Percentiles rank a stretch among this genome's conserved stretches.
phyloP scores from a whole-genome alignment of 2,329 filamentous ascomycete species.

The Zasmidium cellare region DNA sequence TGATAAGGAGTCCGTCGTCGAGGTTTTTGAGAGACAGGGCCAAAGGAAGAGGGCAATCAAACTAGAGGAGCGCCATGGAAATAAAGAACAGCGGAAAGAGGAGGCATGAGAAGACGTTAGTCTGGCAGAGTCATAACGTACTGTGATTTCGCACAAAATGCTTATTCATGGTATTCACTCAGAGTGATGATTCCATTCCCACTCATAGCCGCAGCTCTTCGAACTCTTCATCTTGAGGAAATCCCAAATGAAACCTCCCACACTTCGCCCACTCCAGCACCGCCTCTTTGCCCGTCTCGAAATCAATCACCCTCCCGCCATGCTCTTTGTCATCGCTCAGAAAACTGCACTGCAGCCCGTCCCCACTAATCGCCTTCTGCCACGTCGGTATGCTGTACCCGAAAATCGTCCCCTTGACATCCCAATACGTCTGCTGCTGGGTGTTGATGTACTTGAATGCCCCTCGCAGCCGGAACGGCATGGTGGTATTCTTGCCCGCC shows the following conservation, averaged over 20 bases:
- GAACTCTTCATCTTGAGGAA: slow-evolving; percentile 43
- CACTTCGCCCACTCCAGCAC: slow-evolving; percentile 41
- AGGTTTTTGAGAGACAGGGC: too few relatives aligned
- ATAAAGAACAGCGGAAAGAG: too few relatives aligned
- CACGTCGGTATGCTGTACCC: slow-evolving; percentile 42
- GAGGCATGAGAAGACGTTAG: too few relatives aligned
- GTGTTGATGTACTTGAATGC: slow-evolving; percentile 38
- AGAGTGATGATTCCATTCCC: not conserved
- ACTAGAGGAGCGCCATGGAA: too few relatives aligned
- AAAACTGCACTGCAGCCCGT: slow-evolving; percentile 41
- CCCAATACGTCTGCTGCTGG: slow-evolving; percentile 30
- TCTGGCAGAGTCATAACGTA: too few relatives aligned
- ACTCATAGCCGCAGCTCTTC: slow-evolving; percentile 34
- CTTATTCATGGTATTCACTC: too few relatives aligned
- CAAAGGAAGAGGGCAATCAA: too few relatives aligned
- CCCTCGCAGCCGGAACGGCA: slow-evolving; percentile 41
- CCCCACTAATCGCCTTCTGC: slow-evolving; percentile 43
- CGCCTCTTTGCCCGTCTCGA: slow-evolving; percentile 37
- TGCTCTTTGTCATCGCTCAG: slow-evolving; percentile 33
- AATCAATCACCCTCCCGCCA: slow-evolving; percentile 40
- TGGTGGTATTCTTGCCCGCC: slow-evolving; percentile 39
- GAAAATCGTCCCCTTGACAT: slow-evolving; percentile 41
- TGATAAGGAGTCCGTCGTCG: too few relatives aligned
- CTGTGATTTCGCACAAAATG: too few relatives aligned
- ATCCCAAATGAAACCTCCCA: slow-evolving; percentile 44